Percentiles rank a stretch among this genome's conserved stretches.
These are phyloP conservation scores for Allomyces javanicus DNA, from an alignment of 192 early-diverging fungal genomes.

Conservation along the genomic window DNA sequence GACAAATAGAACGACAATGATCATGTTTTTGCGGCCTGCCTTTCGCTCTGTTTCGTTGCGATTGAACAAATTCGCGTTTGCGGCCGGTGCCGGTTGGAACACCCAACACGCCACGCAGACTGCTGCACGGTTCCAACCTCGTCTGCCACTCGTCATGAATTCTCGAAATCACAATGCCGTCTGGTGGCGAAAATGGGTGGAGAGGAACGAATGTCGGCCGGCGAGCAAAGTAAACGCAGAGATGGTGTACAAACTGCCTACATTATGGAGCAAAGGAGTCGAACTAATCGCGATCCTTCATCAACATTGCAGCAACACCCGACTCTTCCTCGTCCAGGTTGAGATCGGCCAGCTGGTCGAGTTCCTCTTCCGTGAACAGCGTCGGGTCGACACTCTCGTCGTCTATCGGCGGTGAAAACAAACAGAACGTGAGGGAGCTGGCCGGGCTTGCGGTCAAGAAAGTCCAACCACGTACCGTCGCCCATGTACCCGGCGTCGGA, in stretches of 20 bases:
- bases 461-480: conserved; percentile 26
- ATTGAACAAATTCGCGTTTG: no score
- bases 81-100: no score
- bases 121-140: no score
- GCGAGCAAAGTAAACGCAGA: no score
- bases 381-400: neutral
- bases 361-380: neutral
- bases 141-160: no score
- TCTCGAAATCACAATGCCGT: no score
- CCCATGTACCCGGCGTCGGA: conserved; percentile 62
- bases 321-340: neutral
- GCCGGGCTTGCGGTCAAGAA: neutral
- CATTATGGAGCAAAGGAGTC: neutral
- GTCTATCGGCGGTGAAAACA: neutral
- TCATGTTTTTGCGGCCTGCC: no score
- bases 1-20: no score
- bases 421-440: neutral
- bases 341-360: neutral
- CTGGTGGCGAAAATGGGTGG: no score
- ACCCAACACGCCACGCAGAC: no score
- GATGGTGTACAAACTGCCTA: neutral
- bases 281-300: neutral
- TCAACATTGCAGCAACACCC: neutral
- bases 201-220: no score
- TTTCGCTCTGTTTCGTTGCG: no score